These are phyloP conservation scores for Candida sanyiensis DNA, from an alignment of 805 yeast genomes.

Conservation along the genomic window DNA sequence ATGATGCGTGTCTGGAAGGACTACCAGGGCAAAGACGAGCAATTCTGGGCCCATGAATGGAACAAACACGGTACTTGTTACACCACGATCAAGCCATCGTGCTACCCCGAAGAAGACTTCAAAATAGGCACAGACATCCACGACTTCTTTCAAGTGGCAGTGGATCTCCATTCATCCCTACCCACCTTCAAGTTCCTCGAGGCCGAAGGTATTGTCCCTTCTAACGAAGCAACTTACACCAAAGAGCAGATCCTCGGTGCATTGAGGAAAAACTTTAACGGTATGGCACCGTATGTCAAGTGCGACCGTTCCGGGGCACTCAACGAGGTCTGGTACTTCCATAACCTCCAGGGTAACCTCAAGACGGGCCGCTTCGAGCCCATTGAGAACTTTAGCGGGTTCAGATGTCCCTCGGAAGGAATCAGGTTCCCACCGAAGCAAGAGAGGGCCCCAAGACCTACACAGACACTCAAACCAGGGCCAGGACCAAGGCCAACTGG, in stretches of 20 bases:
- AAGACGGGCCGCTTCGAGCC: constrained; percentile 58
- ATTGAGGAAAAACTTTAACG: constrained; percentile 44
- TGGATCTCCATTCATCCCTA: constrained; percentile 48
- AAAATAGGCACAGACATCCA: constrained; percentile 40
- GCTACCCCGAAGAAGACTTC: constrained; percentile 41
- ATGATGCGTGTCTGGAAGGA: constrained; percentile 71
- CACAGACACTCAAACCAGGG: constrained; percentile 22
- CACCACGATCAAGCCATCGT: constrained; percentile 66
- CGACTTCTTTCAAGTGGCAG: constrained; percentile 62
- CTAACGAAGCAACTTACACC: constrained; percentile 49
- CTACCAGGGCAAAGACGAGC: constrained; percentile 58
- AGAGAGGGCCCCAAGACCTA: constrained; percentile 19
- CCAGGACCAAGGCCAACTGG: constrained; percentile 28
- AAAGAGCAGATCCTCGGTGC: constrained; percentile 50
- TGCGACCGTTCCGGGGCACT: constrained; percentile 49
- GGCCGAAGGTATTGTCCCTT: constrained; percentile 70
- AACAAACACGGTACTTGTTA: constrained; percentile 94
- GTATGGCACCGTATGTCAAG: constrained; percentile 47
- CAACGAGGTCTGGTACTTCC: constrained; percentile 67
- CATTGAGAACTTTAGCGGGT: constrained; percentile 49
- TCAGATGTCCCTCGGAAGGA: constrained; percentile 65
- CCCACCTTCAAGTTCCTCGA: constrained; percentile 65
- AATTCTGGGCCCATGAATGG: constrained; percentile 85
- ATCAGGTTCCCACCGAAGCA: constrained; percentile 54
- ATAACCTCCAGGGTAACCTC: constrained; percentile 68